Evolutionary conservation across 768 basidiomycete species (phyloP).

Genomic region (Hericium erinaceus): DNA sequence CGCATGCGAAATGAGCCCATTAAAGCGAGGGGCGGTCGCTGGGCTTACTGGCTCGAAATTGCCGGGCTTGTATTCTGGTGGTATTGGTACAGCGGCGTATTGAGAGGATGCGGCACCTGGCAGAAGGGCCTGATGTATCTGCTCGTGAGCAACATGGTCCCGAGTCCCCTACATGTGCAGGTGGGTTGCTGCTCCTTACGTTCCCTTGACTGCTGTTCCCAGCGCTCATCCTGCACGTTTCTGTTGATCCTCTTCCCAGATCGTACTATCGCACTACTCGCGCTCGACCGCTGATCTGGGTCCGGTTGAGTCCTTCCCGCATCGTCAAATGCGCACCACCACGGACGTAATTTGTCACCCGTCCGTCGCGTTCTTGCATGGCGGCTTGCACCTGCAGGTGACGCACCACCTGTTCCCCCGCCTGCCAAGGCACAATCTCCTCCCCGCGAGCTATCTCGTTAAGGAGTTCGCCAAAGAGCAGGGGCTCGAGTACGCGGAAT

Average conservation of each 20-base stretch:
- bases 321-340: slow-evolving; percentile 94
- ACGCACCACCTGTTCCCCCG: slow-evolving; percentile 97
- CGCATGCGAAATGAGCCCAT: slow-evolving; percentile 55
- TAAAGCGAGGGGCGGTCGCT: slow-evolving; percentile 58
- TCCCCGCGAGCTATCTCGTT: slow-evolving; percentile 71
- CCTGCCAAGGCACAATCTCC: slow-evolving; percentile 87
- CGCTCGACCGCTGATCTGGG: slow-evolving; percentile 91
- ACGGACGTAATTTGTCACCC: slow-evolving; percentile 88
- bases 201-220: neutral
- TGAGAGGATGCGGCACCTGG: slow-evolving; percentile 68
- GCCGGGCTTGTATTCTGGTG: slow-evolving; percentile 75
- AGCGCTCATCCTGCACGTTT: neutral
- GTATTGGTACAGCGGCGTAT: slow-evolving; percentile 72
- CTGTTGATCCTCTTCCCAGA: slow-evolving; percentile 31
- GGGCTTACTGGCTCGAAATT: slow-evolving; percentile 76
- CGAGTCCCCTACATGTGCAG: slow-evolving; percentile 93
- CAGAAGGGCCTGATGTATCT: slow-evolving; percentile 62
- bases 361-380: slow-evolving; percentile 82
- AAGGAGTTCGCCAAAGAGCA: slow-evolving; percentile 84
- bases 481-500: slow-evolving; percentile 81
- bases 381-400: slow-evolving; percentile 95
- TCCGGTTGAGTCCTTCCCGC: slow-evolving; percentile 83
- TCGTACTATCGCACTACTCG: slow-evolving; percentile 95
- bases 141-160: slow-evolving; percentile 73
- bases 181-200: slow-evolving; percentile 30